A percentile compares a stretch with the other conserved stretches of the same genome.
Evolutionary conservation across 805 yeast species (phyloP).

Genomic region (Ogataea paraovalis): DNA sequence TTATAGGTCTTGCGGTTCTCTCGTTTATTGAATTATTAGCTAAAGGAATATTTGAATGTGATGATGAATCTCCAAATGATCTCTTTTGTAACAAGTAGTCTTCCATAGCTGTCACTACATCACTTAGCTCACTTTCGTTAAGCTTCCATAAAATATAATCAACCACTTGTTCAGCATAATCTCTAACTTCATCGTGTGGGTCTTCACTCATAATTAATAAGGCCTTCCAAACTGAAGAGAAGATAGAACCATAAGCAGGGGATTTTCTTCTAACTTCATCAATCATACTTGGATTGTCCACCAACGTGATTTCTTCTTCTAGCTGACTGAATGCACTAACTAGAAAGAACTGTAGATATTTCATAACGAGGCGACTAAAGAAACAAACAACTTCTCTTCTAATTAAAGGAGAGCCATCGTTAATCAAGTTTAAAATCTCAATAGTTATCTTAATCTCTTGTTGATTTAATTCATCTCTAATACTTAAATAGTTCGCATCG

Average conservation of each 20-base stretch:
- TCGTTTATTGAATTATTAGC: not conserved
- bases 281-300: slow-evolving; percentile 56
- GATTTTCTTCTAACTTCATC: slow-evolving; percentile 63
- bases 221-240: slow-evolving; percentile 84
- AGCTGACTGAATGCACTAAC: slow-evolving; percentile 84
- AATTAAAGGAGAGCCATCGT: slow-evolving; percentile 88
- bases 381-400: slow-evolving; percentile 79
- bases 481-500: slow-evolving; percentile 21
- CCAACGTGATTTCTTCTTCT: slow-evolving; percentile 69
- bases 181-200: slow-evolving; percentile 78
- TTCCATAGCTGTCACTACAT: slow-evolving; percentile 63
- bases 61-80: slow-evolving; percentile 6
- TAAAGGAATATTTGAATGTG: not conserved
- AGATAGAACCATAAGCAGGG: slow-evolving; percentile 84
- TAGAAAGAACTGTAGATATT: slow-evolving; percentile 68
- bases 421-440: slow-evolving; percentile 60
- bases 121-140: slow-evolving; percentile 61
- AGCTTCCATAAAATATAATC: slow-evolving; percentile 67
- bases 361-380: slow-evolving; percentile 67
- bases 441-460: slow-evolving; percentile 71
- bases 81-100: slow-evolving; percentile 53
- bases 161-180: slow-evolving; percentile 66
- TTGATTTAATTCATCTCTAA: slow-evolving; percentile 45
- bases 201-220: slow-evolving; percentile 77
- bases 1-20: slow-evolving; percentile 7